phyloP scores from a whole-genome alignment of 2,329 filamentous ascomycete genomes.

The Aschersonia sp. region DNA sequence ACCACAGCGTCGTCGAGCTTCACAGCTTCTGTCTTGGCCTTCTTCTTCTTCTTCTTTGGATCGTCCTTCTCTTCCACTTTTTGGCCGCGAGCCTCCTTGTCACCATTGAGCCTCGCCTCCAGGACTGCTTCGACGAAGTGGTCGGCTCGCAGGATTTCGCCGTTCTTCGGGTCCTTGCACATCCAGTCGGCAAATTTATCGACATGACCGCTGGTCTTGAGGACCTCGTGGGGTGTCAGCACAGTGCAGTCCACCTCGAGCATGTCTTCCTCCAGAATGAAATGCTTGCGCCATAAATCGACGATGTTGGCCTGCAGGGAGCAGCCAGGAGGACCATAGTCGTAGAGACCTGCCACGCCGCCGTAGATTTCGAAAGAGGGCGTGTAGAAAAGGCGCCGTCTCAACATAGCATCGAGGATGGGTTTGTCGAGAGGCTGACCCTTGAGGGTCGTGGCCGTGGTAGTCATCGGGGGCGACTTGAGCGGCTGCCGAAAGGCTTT shows the following conservation, averaged over 20 bases:
- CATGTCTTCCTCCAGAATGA: slow-evolving; percentile 87
- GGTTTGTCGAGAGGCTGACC: slow-evolving; percentile 79
- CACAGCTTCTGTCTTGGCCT: slow-evolving; percentile 64
- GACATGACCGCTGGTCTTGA: slow-evolving; percentile 93
- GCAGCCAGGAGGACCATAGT: slow-evolving; percentile 84
- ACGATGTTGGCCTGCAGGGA: slow-evolving; percentile 77
- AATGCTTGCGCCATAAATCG: slow-evolving; percentile 85
- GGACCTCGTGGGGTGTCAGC: slow-evolving; percentile 80
- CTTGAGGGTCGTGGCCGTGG: slow-evolving; percentile 59
- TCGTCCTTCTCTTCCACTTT: slow-evolving; percentile 64
- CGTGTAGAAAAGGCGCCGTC: slow-evolving; percentile 85
- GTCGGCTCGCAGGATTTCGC: slow-evolving; percentile 90
- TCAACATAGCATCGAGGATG: slow-evolving; percentile 70
- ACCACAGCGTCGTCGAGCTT: slow-evolving; percentile 79
- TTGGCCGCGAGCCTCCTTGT: slow-evolving; percentile 83
- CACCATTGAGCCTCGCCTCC: slow-evolving; percentile 71
- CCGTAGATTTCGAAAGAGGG: slow-evolving; percentile 93
- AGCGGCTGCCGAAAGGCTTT: slow-evolving; percentile 13
- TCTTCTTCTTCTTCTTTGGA: slow-evolving; percentile 73
- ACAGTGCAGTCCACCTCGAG: slow-evolving; percentile 89
- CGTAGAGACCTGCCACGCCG: slow-evolving; percentile 76
- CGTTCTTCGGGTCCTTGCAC: slow-evolving; percentile 97
- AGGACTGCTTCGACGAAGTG: slow-evolving; percentile 93
- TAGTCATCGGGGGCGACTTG: slow-evolving; percentile 25
- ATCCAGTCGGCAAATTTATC: slow-evolving; percentile 99